These are phyloP conservation scores for Paecilomyces dactylethromorphus DNA, from an alignment of 2,329 filamentous ascomycete species.

Conservation along the genomic window DNA sequence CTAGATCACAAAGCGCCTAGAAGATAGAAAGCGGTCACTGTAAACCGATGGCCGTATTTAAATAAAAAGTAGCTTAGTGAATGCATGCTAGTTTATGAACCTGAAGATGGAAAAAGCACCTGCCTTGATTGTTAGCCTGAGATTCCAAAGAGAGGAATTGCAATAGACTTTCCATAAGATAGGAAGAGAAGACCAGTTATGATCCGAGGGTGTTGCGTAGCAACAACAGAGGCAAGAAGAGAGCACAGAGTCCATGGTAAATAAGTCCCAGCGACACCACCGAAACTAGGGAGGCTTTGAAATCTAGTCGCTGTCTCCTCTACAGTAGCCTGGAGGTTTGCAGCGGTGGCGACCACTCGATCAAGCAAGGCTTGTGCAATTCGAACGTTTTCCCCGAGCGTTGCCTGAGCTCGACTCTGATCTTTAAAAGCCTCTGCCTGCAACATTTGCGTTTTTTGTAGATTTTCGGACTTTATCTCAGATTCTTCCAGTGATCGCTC, in stretches of 20 bases:
- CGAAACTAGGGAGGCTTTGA: constrained; percentile 11
- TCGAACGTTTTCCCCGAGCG: constrained; percentile 17
- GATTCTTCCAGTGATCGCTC: constrained; percentile 26
- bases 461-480: constrained; percentile 20
- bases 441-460: constrained; percentile 26
- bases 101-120: background rate
- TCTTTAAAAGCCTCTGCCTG: constrained; percentile 24
- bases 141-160: background rate
- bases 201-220: constrained; percentile 14
- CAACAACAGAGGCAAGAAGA: constrained; percentile 18
- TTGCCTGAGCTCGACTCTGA: constrained; percentile 20
- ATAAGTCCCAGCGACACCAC: constrained; percentile 9
- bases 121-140: background rate
- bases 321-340: constrained; percentile 24
- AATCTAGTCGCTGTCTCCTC: constrained; percentile 21
- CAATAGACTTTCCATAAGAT: background rate
- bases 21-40: background rate
- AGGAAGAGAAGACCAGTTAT: background rate
- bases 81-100: background rate
- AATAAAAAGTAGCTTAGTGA: background rate
- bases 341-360: constrained; percentile 17
- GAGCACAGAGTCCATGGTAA: constrained; percentile 18
- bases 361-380: constrained; percentile 26
- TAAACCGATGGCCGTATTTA: background rate
- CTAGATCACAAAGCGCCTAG: background rate